Evolutionary conservation across 2,329 filamentous ascomycete species (phyloP).

Genomic region (Fusarium musae): DNA sequence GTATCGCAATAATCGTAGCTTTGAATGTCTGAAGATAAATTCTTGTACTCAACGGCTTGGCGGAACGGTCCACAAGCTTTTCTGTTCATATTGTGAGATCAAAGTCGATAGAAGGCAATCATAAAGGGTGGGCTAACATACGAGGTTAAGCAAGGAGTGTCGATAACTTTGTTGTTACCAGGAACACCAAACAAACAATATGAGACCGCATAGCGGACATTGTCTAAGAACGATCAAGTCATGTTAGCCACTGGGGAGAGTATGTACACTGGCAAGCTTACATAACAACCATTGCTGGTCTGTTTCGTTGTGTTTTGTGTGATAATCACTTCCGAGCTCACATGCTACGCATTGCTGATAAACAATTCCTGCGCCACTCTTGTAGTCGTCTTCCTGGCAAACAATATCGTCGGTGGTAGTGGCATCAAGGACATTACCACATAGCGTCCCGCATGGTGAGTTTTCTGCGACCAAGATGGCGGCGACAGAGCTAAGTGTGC

Average conservation of each 20-base stretch:
- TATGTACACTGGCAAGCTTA: slow-evolving; percentile 50
- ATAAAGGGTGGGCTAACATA: slow-evolving; percentile 42
- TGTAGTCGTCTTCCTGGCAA: slow-evolving; percentile 57
- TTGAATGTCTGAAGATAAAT: slow-evolving; percentile 57
- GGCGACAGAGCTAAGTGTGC: slow-evolving; percentile 28
- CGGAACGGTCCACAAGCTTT: slow-evolving; percentile 63
- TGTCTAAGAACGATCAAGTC: slow-evolving; percentile 55
- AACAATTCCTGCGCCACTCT: slow-evolving; percentile 56
- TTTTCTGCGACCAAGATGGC: slow-evolving; percentile 57
- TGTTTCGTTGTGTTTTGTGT: slow-evolving; percentile 53
- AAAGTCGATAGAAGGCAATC: background rate
- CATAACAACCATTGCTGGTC: slow-evolving; percentile 68
- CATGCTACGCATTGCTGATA: slow-evolving; percentile 64
- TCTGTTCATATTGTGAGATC: slow-evolving; percentile 47
- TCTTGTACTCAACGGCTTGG: slow-evolving; percentile 59
- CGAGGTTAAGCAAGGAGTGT: slow-evolving; percentile 64
- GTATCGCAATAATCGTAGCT: slow-evolving; percentile 65
- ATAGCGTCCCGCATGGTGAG: slow-evolving; percentile 62
- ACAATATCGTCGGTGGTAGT: slow-evolving; percentile 61
- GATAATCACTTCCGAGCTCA: slow-evolving; percentile 62
- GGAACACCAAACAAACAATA: slow-evolving; percentile 66
- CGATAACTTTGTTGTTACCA: slow-evolving; percentile 55
- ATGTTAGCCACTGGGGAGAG: background rate
- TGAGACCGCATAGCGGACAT: slow-evolving; percentile 65
- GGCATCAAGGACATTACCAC: slow-evolving; percentile 63